A percentile compares a stretch with the other conserved stretches of the same genome.
Conservation (phyloP, 331 rosid species). For the Cydonia oblonga region DNA sequence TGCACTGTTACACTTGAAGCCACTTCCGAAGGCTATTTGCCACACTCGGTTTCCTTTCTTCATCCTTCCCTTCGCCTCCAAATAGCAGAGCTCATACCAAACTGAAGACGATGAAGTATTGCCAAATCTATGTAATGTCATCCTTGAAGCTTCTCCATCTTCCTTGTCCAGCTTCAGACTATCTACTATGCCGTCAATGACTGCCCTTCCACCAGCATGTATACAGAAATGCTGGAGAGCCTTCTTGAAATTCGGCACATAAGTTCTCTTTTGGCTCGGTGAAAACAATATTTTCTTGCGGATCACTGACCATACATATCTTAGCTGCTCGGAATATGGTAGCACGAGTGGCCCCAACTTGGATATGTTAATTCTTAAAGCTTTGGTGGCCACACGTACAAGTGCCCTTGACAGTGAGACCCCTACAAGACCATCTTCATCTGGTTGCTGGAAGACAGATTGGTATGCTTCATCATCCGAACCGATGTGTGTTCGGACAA, state of each 20-base stretch:
- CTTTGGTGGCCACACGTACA: constrained; percentile 40
- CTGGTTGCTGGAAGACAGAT: constrained; percentile 45
- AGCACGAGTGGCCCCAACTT: constrained; percentile 45
- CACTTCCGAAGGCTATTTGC: constrained; percentile 59
- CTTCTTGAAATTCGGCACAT: constrained; percentile 47
- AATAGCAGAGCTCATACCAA: constrained; percentile 65
- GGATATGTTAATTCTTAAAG: constrained; percentile 41
- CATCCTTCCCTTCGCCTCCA: constrained; percentile 64
- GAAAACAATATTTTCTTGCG: constrained; percentile 18
- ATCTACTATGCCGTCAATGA: constrained; percentile 48
- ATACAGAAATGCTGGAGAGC: constrained; percentile 69
- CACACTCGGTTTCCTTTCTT: constrained; percentile 60
- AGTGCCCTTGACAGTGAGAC: constrained; percentile 44
- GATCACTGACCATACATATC: constrained; percentile 26
- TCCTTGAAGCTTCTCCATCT: constrained; percentile 65
- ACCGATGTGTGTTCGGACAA: constrained; percentile 54
- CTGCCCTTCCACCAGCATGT: constrained; percentile 76
- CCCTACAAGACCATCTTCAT: constrained; percentile 35
- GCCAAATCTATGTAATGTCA: constrained; percentile 66
- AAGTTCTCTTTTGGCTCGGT: constrained; percentile 17
- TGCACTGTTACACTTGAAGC: constrained; percentile 1
- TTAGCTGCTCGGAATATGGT: constrained; percentile 53
- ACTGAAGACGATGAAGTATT: constrained; percentile 70
- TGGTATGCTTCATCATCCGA: constrained; percentile 44
- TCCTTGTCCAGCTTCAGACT: constrained; percentile 42